A percentile compares a stretch with the other conserved stretches of the same genome.
Evolutionary conservation across 2,329 filamentous ascomycete genomes (phyloP).

Genomic region (Alternaria novae-zelandiae): DNA sequence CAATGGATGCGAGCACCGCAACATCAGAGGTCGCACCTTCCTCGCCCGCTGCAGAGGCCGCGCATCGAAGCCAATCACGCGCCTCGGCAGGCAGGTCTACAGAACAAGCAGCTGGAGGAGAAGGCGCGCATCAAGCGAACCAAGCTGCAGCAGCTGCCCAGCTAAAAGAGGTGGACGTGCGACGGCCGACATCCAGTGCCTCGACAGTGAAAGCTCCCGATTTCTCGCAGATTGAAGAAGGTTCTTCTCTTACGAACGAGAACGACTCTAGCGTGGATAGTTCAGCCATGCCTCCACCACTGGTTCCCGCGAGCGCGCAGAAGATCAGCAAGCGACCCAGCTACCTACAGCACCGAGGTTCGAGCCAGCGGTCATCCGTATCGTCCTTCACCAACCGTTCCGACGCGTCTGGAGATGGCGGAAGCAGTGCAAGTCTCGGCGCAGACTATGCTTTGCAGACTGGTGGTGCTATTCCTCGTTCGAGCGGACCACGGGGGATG

Average conservation of each 20-base stretch:
- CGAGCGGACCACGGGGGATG: conserved; percentile 47
- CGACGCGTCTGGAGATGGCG: conserved; percentile 63
- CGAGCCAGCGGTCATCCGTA: conserved; percentile 64
- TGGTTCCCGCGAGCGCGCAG: conserved; percentile 29
- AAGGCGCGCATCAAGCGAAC: conserved; percentile 1
- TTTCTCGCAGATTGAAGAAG: conserved; percentile 37
- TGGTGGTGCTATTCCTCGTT: conserved; percentile 71
- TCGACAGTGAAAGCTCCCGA: conserved; percentile 49
- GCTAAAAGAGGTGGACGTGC: conserved; percentile 27
- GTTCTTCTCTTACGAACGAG: conserved; percentile 36
- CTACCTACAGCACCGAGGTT: conserved; percentile 62
- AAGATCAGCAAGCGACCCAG: conserved; percentile 57
- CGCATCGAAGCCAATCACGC: conserved; percentile 38
- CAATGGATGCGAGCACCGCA: conserved; percentile 33
- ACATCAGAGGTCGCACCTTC: conserved; percentile 48
- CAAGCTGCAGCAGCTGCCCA: conserved; percentile 17
- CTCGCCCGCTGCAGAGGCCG: conserved; percentile 53
- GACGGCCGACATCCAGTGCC: conserved; percentile 47
- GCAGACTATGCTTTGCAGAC: conserved; percentile 84
- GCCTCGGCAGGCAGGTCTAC: conserved; percentile 7
- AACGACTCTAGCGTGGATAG: conserved; percentile 41
- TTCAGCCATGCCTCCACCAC: conserved; percentile 24
- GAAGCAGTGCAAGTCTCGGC: conserved; percentile 77
- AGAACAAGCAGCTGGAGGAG: conserved; percentile 1
- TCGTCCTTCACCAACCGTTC: conserved; percentile 63